Conservation (phyloP, 495 filamentous ascomycete genomes). For the Podospora fimiseda region DNA sequence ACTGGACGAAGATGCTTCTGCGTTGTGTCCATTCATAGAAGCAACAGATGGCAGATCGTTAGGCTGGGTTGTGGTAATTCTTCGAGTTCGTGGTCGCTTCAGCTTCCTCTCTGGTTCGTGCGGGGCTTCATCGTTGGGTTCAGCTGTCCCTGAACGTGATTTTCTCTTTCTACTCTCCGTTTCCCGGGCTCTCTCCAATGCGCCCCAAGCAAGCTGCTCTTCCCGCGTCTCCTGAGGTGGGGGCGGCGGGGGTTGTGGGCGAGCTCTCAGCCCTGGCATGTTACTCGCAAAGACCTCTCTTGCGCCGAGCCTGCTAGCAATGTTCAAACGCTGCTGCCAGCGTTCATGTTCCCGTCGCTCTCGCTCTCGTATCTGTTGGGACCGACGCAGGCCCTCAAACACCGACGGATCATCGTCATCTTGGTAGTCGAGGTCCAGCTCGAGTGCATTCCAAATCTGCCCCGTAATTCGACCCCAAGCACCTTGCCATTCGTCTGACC, state of each 20-base stretch:
- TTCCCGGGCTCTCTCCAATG: conserved; percentile 74
- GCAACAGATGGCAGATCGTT: conserved; percentile 32
- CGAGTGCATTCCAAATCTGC: conserved; percentile 48
- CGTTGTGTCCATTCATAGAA: neutral
- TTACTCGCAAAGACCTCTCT: conserved; percentile 60
- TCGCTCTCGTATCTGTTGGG: conserved; percentile 53
- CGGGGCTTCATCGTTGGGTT: conserved; percentile 55
- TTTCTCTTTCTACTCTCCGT: conserved; percentile 68
- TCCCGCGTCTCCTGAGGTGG: conserved; percentile 65
- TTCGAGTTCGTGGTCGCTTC: conserved; percentile 71
- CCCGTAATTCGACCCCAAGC: conserved; percentile 49
- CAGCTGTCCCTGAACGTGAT: conserved; percentile 61
- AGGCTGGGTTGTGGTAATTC: conserved; percentile 29
- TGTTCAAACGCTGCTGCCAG: conserved; percentile 74
- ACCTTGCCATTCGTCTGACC: conserved; percentile 48
- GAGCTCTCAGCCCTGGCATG: conserved; percentile 30
- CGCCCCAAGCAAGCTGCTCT: conserved; percentile 81
- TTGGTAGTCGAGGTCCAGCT: conserved; percentile 82
- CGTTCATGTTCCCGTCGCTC: conserved; percentile 60
- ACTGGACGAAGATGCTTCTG: neutral
- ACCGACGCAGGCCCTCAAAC: conserved; percentile 41
- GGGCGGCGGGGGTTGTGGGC: conserved; percentile 22
- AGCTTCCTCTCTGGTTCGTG: conserved; percentile 65
- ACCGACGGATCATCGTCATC: conserved; percentile 60
- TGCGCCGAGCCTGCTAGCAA: conserved; percentile 71